Base-by-base conservation (phyloP, 2,329 filamentous ascomycete genomes). In the Akanthomyces uredinophilus region DNA sequence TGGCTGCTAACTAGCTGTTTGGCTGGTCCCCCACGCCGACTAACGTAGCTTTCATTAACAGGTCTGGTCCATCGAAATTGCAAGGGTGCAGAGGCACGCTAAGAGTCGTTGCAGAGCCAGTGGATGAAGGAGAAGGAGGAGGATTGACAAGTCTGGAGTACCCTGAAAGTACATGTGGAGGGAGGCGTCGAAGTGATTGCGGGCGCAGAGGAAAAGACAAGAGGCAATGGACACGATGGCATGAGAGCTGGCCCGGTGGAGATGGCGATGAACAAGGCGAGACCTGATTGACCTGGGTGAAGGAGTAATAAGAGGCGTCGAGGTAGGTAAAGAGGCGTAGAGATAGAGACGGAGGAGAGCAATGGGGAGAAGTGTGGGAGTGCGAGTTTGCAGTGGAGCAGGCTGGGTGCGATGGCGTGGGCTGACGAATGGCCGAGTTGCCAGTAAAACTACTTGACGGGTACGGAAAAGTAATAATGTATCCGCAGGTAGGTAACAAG, bases 1-100 rank as follows among this genome's bases (percentile, higher is more conserved):
- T 29, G 27, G 27, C 27, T 29, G 27, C 4, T 6, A 2, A 29
- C n/a, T n/a, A n/a, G n/a, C n/a, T n/a, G n/a, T n/a, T n/a, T 58
- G 54, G 18, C 46, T 44, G 47, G 7, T 41, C 50, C 58, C 57
- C 56, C 47, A 46, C 58, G 58, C 16, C 29, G 20, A 47, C 41
- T 39, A 53, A 44, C 41, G 4, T 29, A 49, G n/a, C n/a, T n/a
- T n/a, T n/a, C n/a, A n/a, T n/a, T n/a, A n/a, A n/a, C n/a, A n/a
- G 37, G n/a, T n/a, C 57, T 18, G 39, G 57, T 46, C 37, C 39
- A 46, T 46, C 47, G 49, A 60, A 29, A n/a, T 22, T 35, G 57
- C 35, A 37, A 27, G 37, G 47, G n/a, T 44, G 57, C n/a, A n/a
- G 35, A 6, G 27, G 47, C 24, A 44, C 24, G 57, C 57, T 39